Base-by-base conservation (phyloP, 2,329 filamentous ascomycete species). In the Thermothelomyces thermophilus region DNA sequence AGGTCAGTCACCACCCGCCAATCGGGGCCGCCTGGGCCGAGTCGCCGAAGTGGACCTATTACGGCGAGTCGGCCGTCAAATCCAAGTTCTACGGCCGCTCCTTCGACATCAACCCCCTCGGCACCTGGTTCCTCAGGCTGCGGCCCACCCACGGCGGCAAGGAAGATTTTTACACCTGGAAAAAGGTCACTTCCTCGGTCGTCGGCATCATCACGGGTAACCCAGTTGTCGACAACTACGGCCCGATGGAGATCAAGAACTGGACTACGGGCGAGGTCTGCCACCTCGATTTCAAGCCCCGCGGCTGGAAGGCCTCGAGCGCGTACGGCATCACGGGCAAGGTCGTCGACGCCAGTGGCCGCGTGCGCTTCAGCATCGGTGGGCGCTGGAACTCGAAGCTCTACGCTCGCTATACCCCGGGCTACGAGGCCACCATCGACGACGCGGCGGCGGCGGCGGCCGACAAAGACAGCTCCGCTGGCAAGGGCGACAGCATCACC, bases 61-160 rank as follows among this genome's bases (percentile, higher is more conserved):
- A 87, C 74, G 93, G 93, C 54, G 93, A 98, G 70, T 95, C 90
- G 24, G 86, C 88, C 9, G 90, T 97, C 53, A 91, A 88, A 68
- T 95, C 90, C 36, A 96, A 95, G 67, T 98, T 98, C 65, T 94
- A 95, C 63, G 93, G 93, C 60, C 95, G 91, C 65, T 95, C 90
- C 0, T 97, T 98, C 64, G 93, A 98, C 61, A 90, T 97, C 68
- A 94, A 96, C 63, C 90, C 89, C 3, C 79, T 97, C 9, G 93
- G 93, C 30, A 98, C 93, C 7, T 98, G 93, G 93, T 98, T 97
- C 72, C 72, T 97, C 53, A 87, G 79, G 62, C 74, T 98, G 24
- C 84, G 89, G 1, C 89, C 90, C 0, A 79, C 77, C 0, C 74
- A 80, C 3, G 88, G 86, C 3, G 85, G 83, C 9, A 84, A 86